Percentiles rank a stretch among this genome's conserved stretches.
phyloP scores from a whole-genome alignment of 139 green algal genomes.

The Coccomyxa sp. region DNA sequence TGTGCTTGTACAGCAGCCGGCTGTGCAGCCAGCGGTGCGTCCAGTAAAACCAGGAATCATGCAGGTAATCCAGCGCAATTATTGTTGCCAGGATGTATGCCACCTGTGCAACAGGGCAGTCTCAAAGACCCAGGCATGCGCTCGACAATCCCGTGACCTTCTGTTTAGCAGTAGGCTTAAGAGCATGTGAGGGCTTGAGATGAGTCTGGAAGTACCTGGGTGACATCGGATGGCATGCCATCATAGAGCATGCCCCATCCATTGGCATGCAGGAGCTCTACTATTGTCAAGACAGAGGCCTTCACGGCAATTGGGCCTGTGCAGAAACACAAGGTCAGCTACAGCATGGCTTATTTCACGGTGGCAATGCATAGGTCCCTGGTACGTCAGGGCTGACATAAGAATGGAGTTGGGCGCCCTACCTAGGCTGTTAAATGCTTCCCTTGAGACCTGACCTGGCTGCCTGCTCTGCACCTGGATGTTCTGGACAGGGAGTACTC shows the following conservation, averaged over 20 bases:
- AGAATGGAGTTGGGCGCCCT: not conserved
- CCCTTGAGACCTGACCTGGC: slow-evolving; percentile 41
- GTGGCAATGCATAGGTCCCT: not conserved
- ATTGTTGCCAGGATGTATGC: slow-evolving; percentile 51
- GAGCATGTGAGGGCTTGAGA: too few species aligned
- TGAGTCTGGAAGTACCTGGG: not conserved
- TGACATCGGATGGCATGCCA: not conserved
- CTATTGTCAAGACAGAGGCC: slow-evolving; percentile 58
- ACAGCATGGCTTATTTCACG: not conserved
- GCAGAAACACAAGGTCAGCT: not conserved
- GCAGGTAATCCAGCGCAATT: slow-evolving; percentile 67
- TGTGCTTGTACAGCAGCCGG: slow-evolving; percentile 62
- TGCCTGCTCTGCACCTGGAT: slow-evolving; percentile 49
- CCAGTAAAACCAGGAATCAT: slow-evolving; percentile 93
- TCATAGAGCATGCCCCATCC: slow-evolving; percentile 52
- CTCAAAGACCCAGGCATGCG: too few species aligned
- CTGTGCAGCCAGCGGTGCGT: slow-evolving; percentile 84
- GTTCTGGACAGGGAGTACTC: slow-evolving; percentile 36
- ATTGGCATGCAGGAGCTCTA: slow-evolving; percentile 59
- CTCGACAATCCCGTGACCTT: too few species aligned
- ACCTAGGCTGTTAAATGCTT: slow-evolving; percentile 63
- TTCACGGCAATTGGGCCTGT: slow-evolving; percentile 77
- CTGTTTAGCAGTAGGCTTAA: too few species aligned
- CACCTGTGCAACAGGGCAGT: slow-evolving; percentile 23
- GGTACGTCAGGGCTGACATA: too few species aligned